Percentiles rank a stretch among this genome's conserved stretches.
These are phyloP conservation scores for Imleria badia DNA, from an alignment of 768 basidiomycete genomes.

Conservation along the genomic window DNA sequence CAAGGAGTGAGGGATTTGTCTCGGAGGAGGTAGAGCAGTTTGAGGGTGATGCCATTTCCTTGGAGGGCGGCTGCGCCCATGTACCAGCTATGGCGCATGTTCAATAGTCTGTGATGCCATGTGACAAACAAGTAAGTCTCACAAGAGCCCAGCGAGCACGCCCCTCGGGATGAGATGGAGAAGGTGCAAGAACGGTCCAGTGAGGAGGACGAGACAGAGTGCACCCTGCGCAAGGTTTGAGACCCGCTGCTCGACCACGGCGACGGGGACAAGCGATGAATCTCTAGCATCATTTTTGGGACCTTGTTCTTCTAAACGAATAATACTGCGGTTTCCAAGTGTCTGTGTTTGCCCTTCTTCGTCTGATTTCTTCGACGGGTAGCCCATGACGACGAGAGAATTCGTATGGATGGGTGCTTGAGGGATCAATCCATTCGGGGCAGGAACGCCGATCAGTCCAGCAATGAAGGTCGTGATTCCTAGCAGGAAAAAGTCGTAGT, in stretches of 20 bases:
- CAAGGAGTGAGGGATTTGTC: conserved; percentile 63
- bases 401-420: conserved; percentile 93
- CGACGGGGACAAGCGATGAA: conserved; percentile 50
- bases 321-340: neutral
- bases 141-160: conserved; percentile 87
- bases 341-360: conserved; percentile 31
- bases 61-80: conserved; percentile 86
- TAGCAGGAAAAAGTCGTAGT: conserved; percentile 88
- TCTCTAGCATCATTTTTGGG: conserved; percentile 6
- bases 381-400: conserved; percentile 71
- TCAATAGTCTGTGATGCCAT: neutral
- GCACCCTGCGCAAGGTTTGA: conserved; percentile 87
- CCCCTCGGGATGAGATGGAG: conserved; percentile 79
- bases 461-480: conserved; percentile 89
- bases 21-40: conserved; percentile 74
- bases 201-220: conserved; percentile 76
- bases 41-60: conserved; percentile 79
- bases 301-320: conserved; percentile 25
- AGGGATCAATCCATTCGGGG: conserved; percentile 82
- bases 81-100: conserved; percentile 60
- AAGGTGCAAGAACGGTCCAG: conserved; percentile 78
- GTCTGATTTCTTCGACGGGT: conserved; percentile 37
- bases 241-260: conserved; percentile 90
- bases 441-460: conserved; percentile 81
- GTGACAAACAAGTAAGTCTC: conserved; percentile 16